phyloP scores from a whole-genome alignment of 1,284 basidiomycete species.

The Moesziomyces sp. region DNA sequence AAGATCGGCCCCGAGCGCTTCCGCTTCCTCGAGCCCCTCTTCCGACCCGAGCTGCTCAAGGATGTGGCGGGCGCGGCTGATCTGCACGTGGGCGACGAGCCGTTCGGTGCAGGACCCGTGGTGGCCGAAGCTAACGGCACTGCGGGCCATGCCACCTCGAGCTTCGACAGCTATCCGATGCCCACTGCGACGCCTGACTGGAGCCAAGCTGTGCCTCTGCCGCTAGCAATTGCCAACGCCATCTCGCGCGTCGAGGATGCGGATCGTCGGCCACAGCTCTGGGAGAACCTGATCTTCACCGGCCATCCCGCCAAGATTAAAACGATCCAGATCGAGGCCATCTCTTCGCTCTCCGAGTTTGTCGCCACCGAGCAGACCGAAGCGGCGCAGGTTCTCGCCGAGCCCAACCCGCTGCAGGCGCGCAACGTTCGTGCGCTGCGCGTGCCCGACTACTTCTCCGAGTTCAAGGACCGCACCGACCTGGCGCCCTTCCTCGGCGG shows the following conservation, averaged over 20 bases:
- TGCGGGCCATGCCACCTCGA: slow-evolving; percentile 1
- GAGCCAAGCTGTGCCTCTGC: slow-evolving; percentile 37
- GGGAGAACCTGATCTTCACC: slow-evolving; percentile 64
- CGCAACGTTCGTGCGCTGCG: slow-evolving; percentile 57
- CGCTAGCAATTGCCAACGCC: slow-evolving; percentile 46
- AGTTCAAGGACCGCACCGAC: slow-evolving; percentile 66
- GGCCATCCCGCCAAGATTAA: slow-evolving; percentile 53
- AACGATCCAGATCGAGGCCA: slow-evolving; percentile 54
- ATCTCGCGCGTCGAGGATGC: slow-evolving; percentile 49
- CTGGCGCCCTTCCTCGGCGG: slow-evolving; percentile 64
- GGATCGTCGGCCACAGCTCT: slow-evolving; percentile 56
- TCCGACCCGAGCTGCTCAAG: slow-evolving; percentile 54
- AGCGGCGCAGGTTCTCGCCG: slow-evolving; percentile 53
- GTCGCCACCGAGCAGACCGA: slow-evolving; percentile 52
- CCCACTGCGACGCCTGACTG: slow-evolving; percentile 25
- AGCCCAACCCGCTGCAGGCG: slow-evolving; percentile 59
- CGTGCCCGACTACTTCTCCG: slow-evolving; percentile 66
- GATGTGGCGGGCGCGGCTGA: slow-evolving; percentile 40
- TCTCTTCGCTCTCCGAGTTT: slow-evolving; percentile 40
- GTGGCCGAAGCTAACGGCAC: slow-evolving; percentile 3
- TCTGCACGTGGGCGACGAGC: slow-evolving; percentile 37
- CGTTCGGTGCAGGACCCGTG: slow-evolving; percentile 42
- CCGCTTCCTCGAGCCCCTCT: slow-evolving; percentile 60
- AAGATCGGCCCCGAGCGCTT: slow-evolving; percentile 54
- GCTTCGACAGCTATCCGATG: slow-evolving; percentile 29